Evolutionary conservation across 257 asterid species (phyloP).

Genomic region (Ilex asprella): DNA sequence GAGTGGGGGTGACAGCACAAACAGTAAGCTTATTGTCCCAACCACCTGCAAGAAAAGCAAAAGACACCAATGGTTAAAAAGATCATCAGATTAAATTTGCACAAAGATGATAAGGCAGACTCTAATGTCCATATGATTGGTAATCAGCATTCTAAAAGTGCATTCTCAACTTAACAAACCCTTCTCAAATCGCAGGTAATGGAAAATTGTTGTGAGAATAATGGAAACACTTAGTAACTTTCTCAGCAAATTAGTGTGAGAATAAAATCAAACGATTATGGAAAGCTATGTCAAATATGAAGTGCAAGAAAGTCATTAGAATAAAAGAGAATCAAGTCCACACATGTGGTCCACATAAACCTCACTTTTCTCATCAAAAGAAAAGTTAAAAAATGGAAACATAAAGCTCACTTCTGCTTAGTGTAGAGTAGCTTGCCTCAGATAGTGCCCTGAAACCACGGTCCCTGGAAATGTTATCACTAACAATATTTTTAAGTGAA

Average conservation of each 20-base stretch:
- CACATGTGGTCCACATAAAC: neutral
- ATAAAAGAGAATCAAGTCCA: neutral
- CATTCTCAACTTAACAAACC: too few relatives aligned
- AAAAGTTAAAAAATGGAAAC: slow-evolving; percentile 18
- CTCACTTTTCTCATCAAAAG: slow-evolving; percentile 10
- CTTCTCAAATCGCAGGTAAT: neutral
- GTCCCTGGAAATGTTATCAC: slow-evolving; percentile 90
- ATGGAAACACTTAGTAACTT: too few relatives aligned
- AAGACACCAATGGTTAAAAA: slow-evolving; percentile 9
- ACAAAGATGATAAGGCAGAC: neutral
- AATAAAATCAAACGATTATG: too few relatives aligned
- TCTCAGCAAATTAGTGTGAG: too few relatives aligned
- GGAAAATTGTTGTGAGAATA: neutral
- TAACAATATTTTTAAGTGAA: slow-evolving; percentile 74
- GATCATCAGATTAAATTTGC: slow-evolving; percentile 5
- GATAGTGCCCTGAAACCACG: slow-evolving; percentile 98
- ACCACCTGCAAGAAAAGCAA: slow-evolving; percentile 50
- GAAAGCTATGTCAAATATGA: neutral
- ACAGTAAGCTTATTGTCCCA: slow-evolving; percentile 84
- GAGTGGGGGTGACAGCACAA: slow-evolving; percentile 71
- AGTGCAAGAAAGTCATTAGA: neutral
- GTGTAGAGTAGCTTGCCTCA: slow-evolving; percentile 93
- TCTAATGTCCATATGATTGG: neutral
- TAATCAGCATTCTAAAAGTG: neutral
- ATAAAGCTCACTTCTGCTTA: slow-evolving; percentile 63